Percentiles rank a stretch among this genome's conserved stretches.
Conservation (phyloP, 108 stramenopile genomes). For the Conticribra weissflogii region DNA sequence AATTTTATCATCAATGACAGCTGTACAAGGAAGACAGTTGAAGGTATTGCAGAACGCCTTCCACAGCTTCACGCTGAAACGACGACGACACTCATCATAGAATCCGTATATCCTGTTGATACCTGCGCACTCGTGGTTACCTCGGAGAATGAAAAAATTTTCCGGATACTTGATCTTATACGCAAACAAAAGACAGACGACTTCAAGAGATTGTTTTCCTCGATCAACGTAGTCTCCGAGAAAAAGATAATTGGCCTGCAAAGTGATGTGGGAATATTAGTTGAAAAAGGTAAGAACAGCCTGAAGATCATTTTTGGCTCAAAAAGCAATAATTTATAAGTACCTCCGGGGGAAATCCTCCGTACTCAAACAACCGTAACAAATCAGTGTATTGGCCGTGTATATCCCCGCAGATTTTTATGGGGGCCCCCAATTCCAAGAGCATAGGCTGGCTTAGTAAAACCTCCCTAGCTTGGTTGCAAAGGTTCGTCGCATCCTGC, state of each 20-base stretch:
- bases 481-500: conserved; percentile 82
- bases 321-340: conserved; percentile 19
- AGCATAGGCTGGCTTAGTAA: conserved; percentile 97
- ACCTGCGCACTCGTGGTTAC: conserved; percentile 99
- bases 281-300: background rate
- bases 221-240: conserved; percentile 99
- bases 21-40: conserved; percentile 98
- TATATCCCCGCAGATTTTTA: conserved; percentile 99
- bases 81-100: conserved; percentile 99
- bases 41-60: conserved; percentile 99
- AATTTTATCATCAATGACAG: conserved; percentile 99
- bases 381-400: conserved; percentile 99
- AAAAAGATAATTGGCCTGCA: conserved; percentile 96
- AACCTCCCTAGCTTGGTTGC: conserved; percentile 91
- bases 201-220: conserved; percentile 95
- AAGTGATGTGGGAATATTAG: background rate
- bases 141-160: conserved; percentile 98
- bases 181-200: conserved; percentile 95
- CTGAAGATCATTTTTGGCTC: background rate
- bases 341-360: conserved; percentile 95
- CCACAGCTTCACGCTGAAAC: conserved; percentile 99
- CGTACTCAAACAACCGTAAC: conserved; percentile 96
- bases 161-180: conserved; percentile 99
- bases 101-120: conserved; percentile 99
- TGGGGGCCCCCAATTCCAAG: conserved; percentile 97